Conservation (phyloP, 208 protist species). For the Acanthamoeba royreba region DNA sequence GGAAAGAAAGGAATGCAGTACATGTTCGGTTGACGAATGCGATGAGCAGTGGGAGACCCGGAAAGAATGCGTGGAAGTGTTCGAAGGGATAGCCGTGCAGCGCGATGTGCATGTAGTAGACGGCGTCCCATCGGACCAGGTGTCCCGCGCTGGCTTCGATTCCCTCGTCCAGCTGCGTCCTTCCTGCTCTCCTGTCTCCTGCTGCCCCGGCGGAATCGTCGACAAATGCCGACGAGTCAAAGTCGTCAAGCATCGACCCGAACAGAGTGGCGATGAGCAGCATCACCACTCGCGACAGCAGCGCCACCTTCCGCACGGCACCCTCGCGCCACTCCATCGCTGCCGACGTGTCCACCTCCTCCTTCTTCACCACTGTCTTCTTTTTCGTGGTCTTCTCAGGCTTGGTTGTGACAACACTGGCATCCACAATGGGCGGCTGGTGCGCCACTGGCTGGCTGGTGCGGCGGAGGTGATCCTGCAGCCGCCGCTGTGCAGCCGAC, state of each 20-base stretch:
- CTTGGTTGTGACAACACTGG: too few species aligned
- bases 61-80: conserved; percentile 39
- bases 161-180: not conserved
- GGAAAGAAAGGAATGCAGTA: not conserved
- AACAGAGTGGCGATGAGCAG: not conserved
- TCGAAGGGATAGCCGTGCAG: not conserved
- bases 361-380: too few species aligned
- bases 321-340: not conserved
- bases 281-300: not conserved
- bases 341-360: not conserved
- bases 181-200: not conserved
- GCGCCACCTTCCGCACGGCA: not conserved
- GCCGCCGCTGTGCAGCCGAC: not conserved
- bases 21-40: not conserved
- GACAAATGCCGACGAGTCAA: not conserved
- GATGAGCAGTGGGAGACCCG: not conserved
- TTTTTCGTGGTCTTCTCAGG: too few species aligned
- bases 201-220: not conserved
- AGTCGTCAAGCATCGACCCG: not conserved
- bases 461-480: too few species aligned
- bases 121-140: not conserved
- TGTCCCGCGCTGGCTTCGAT: not conserved
- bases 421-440: too few species aligned
- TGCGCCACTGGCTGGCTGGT: too few species aligned
- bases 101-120: not conserved